phyloP scores from a whole-genome alignment of 257 asterid genomes.

The Solanum sitiens region DNA sequence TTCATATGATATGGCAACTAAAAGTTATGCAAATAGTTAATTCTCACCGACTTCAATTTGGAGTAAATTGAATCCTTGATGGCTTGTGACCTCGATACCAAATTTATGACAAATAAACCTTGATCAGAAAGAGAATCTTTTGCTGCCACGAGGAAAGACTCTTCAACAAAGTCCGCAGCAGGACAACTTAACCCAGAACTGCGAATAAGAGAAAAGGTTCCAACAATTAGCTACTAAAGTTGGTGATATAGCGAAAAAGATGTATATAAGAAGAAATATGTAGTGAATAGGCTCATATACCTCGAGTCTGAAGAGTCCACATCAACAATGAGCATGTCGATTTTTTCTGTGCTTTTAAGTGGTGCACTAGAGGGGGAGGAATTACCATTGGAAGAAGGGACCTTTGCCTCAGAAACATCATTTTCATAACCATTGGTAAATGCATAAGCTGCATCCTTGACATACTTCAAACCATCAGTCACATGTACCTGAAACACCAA shows the following conservation, averaged over 20 bases:
- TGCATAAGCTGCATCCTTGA: conserved; percentile 29
- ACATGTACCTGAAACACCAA: conserved; percentile 43
- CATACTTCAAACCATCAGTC: conserved; percentile 62
- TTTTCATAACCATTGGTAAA: conserved; percentile 4
- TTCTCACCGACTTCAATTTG: conserved; percentile 57
- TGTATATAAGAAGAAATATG: background rate
- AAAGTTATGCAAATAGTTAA: background rate
- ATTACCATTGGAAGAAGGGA: conserved; percentile 6
- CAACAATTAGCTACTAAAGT: background rate
- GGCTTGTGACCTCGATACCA: conserved; percentile 77
- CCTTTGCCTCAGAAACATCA: background rate
- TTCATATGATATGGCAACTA: background rate
- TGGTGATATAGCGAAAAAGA: background rate
- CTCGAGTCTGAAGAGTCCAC: conserved; percentile 87
- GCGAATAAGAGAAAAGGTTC: conserved; percentile 9
- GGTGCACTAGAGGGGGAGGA: conserved; percentile 13
- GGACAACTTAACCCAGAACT: conserved; percentile 93
- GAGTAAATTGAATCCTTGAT: conserved; percentile 50
- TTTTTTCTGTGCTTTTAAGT: conserved; percentile 15
- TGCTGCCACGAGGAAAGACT: conserved; percentile 52
- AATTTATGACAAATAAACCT: conserved; percentile 68
- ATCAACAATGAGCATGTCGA: conserved; percentile 72
- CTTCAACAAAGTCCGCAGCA: conserved; percentile 67
- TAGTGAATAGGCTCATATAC: conserved; percentile 18
- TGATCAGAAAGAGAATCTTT: conserved; percentile 62